Conservation (phyloP, 2,329 filamentous ascomycete genomes). For the Alternaria ventricosa region DNA sequence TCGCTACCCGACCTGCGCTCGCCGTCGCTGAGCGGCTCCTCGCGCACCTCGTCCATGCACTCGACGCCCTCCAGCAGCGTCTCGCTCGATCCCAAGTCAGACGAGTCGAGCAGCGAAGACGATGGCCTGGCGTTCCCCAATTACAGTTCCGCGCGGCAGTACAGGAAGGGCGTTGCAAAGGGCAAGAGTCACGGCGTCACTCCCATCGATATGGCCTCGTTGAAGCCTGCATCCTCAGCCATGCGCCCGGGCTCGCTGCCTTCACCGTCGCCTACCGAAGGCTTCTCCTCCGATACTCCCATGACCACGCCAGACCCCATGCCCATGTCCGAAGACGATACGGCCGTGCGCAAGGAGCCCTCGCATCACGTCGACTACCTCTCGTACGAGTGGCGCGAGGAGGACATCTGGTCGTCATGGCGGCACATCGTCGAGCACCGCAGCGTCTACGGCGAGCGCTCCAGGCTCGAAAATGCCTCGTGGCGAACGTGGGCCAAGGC, state of each 20-base stretch:
- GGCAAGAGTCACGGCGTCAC: not conserved
- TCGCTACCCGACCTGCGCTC: conserved; percentile 47
- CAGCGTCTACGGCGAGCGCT: conserved; percentile 79
- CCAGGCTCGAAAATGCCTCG: conserved; percentile 89
- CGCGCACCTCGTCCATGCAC: conserved; percentile 60
- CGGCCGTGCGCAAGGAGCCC: conserved; percentile 73
- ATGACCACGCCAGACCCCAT: conserved; percentile 64
- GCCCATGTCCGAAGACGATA: conserved; percentile 75
- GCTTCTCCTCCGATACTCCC: conserved; percentile 45
- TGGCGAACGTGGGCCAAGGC: conserved; percentile 97
- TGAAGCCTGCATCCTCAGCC: conserved; percentile 47
- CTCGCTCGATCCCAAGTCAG: conserved; percentile 66
- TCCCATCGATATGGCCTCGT: conserved; percentile 30
- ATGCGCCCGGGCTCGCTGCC: conserved; percentile 51
- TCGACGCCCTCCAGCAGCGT: conserved; percentile 70
- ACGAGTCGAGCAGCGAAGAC: conserved; percentile 52
- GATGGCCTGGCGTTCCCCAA: conserved; percentile 54
- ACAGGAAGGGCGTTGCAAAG: conserved; percentile 6
- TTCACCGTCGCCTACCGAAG: conserved; percentile 62
- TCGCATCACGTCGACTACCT: conserved; percentile 94
- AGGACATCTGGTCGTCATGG: conserved; percentile 98
- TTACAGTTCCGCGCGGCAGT: conserved; percentile 40
- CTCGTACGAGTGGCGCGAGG: conserved; percentile 90
- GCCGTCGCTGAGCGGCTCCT: conserved; percentile 41
- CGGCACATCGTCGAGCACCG: conserved; percentile 85